Evolutionary conservation across 352 stramenopile genomes (phyloP), one percentile per base, ranked within the genome.

Genomic region (Phytophthora citrophthora): DNA sequence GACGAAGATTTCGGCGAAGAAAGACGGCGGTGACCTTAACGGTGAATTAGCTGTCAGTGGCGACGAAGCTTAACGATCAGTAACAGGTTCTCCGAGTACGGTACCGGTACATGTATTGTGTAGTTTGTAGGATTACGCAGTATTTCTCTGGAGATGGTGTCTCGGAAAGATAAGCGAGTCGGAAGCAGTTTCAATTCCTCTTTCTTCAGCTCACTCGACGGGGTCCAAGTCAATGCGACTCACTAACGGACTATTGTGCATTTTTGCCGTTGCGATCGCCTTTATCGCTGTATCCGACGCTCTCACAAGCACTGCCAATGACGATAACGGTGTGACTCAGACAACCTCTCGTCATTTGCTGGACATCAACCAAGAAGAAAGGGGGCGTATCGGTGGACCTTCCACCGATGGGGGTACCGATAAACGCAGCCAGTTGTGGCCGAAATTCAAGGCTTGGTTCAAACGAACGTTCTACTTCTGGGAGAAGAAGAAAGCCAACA

Each of bases 401-500:
- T 29, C 41, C 0, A 29, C 41, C 20, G 8, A 47, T 6, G 41
- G 16, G 16, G 41, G 41, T 3, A 47, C 3, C 5, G 10, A 47
- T 13, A n/a, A 10, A 41, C 13, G 36, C 5, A 47, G 9, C 18
- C 0, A 47, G 0, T 9, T 12, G 13, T 16, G 18, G 41, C 0
- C 9, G 16, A 16, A 16, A n/a, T 47, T 47, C 41, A 47, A 47
- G 41, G 41, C 20, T 31, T 47, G 41, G 41, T 47, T 47, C 8
- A 47, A 31, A 24, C 41, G 41, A 31, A 47, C 7, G 16, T 47
- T 47, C 16, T 29, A 18, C 8, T 47, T 29, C 20, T 47, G 16
- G 41, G 13, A 13, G 18, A 47, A 47, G 41, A 47, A 47, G 18
- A 12, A 47, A 31, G 3, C 29, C 29, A 13, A 34, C 1, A 13